These are phyloP conservation scores for Mycosphaerella arachidis DNA, from an alignment of 2,329 filamentous ascomycete species.

Conservation along the genomic window DNA sequence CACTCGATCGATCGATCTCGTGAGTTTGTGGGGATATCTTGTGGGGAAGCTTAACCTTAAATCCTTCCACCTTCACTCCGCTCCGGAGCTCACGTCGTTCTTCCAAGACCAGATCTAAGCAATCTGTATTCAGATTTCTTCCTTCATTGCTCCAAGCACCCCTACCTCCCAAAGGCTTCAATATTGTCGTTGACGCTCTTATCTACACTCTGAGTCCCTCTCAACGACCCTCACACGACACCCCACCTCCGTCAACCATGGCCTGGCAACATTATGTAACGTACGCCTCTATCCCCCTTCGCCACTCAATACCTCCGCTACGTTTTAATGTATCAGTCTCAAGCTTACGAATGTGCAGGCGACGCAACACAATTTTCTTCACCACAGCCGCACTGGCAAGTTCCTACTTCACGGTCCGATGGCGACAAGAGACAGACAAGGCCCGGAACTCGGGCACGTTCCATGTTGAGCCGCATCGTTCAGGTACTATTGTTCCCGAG, in stretches of 20 bases:
- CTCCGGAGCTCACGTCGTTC: neutral
- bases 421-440: conserved; percentile 15
- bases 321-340: neutral
- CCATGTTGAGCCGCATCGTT: conserved; percentile 28
- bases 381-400: conserved; percentile 21
- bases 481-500: conserved; percentile 14
- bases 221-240: neutral
- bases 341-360: conserved; percentile 9
- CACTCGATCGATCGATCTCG: neutral
- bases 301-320: neutral
- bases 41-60: neutral
- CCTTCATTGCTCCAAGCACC: neutral
- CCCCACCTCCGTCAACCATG: neutral
- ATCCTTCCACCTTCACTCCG: neutral
- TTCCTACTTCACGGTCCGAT: conserved; percentile 23
- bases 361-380: conserved; percentile 28
- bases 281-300: neutral
- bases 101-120: neutral
- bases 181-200: too few species aligned
- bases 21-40: neutral
- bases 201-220: too few species aligned
- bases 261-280: conserved; percentile 2
- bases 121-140: neutral
- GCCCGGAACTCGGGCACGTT: conserved; percentile 23
- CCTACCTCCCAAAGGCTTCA: too few species aligned